Evolutionary conservation across 225 moss, liverwort and hornwort genomes (phyloP), one percentile per base, ranked within the genome.

Genomic region (Marchantia polymorpha): DNA sequence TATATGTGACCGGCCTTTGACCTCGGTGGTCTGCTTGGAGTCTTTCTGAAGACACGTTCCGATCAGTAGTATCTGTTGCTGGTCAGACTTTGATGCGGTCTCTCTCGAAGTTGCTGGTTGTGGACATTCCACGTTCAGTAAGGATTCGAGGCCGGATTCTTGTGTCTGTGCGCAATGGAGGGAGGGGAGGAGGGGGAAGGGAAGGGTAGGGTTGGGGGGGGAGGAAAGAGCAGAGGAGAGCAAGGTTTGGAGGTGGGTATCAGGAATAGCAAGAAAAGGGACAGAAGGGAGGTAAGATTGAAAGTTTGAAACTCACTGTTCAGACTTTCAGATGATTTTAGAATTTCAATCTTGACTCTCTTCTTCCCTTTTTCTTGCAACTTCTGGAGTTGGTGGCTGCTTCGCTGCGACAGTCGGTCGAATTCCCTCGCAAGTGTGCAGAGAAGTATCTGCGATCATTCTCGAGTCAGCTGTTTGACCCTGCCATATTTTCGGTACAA

Each of bases 281-380:
- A 69, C 39, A 47, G 69, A 69, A 48, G 69, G 69, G 47, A 69
- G 69, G 19, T 46, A 69, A 69, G 69, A 69, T 69, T 69, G 69
- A 69, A 17, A 17, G 19, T 48, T 48, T 19, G 16, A 6, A 19
- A 68, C 26, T 31, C 31, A 46, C 56, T 56, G 68, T 68, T 31
- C 14, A 48, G 69, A 69, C 3, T 48, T 56, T 19, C 56, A 56
- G 39, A 56, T 14, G 46, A 69, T 12, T 39, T 17, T 48, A 39
- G 47, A 48, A 48, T 19, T 20, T 48, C 9, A 48, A 69, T 69
- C 69, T 69, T 69, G 69, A 69, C 69, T 69, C 69, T 48, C 69
- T 69, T 69, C 69, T 69, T 69, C 69, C 69, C 69, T 69, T 69
- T 69, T 69, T 69, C 69, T 69, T 69, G 69, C 7, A 48, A 69